phyloP scores from a whole-genome alignment of 805 yeast species.

The Candida sphagnicola region DNA sequence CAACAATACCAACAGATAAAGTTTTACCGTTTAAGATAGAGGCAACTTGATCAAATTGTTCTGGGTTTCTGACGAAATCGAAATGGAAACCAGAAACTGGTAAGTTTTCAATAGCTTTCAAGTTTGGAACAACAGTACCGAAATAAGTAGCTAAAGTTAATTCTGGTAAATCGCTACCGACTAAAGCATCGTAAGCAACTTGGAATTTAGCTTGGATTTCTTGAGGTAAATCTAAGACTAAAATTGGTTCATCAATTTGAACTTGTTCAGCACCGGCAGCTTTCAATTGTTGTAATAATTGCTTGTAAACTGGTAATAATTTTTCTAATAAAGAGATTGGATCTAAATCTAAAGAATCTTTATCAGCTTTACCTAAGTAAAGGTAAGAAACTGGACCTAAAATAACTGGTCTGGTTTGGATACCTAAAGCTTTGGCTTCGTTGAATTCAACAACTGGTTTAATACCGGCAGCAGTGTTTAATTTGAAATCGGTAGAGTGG shows the following conservation, averaged over 20 bases:
- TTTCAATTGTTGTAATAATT: conserved; percentile 80
- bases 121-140: conserved; percentile 98
- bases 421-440: conserved; percentile 95
- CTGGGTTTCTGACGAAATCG: conserved; percentile 94
- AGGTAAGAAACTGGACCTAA: conserved; percentile 96
- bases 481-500: conserved; percentile 90
- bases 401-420: conserved; percentile 95
- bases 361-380: conserved; percentile 96
- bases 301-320: conserved; percentile 89
- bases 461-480: conserved; percentile 65
- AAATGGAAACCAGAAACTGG: conserved; percentile 96
- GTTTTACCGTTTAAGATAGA: conserved; percentile 66
- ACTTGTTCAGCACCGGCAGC: conserved; percentile 93
- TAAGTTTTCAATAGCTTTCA: conserved; percentile 79
- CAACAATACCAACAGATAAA: conserved; percentile 94
- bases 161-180: conserved; percentile 67
- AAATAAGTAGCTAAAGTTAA: conserved; percentile 87
- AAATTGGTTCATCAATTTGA: conserved; percentile 96
- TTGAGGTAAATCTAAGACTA: conserved; percentile 90
- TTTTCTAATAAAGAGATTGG: conserved; percentile 88
- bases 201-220: conserved; percentile 81
- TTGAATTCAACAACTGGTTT: conserved; percentile 97
- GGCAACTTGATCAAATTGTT: conserved; percentile 84
- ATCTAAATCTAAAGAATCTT: conserved; percentile 92
- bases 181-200: conserved; percentile 77